A percentile compares a stretch with the other conserved stretches of the same genome.
These are phyloP conservation scores for Chrysoporthe deuterocubensis DNA, from an alignment of 2,329 filamentous ascomycete genomes.

Conservation along the genomic window DNA sequence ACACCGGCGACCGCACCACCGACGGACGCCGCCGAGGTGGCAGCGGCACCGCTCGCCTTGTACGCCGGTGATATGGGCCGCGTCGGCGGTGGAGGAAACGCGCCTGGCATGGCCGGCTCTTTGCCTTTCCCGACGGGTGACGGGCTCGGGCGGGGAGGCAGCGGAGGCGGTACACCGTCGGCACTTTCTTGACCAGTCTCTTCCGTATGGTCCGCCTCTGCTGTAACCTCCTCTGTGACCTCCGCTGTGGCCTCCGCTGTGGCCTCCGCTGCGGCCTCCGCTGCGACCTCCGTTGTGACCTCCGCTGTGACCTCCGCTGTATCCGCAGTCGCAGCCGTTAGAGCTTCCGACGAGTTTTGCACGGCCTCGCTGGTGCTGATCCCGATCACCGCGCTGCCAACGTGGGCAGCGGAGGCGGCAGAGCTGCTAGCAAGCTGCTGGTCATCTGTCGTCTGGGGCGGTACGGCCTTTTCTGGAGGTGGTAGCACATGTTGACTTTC, in stretches of 20 bases:
- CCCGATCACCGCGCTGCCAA: not conserved
- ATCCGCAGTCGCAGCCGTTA: not conserved
- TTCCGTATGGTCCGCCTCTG: not conserved
- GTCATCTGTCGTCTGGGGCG: not conserved
- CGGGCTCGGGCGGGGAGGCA: conserved; percentile 18
- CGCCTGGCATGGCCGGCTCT: conserved; percentile 19
- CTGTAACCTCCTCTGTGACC: not conserved
- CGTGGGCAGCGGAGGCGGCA: conserved; percentile 3
- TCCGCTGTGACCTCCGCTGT: not conserved
- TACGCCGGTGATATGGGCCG: conserved; percentile 10
- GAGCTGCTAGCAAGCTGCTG: conserved; percentile 6
- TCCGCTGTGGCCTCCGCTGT: not conserved
- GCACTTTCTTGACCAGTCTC: not conserved
- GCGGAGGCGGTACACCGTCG: conserved; percentile 12
- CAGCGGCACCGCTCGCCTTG: conserved; percentile 24
- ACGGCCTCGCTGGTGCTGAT: conserved; percentile 1
- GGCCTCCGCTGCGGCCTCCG: no score
- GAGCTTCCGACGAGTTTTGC: not conserved
- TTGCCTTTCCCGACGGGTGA: conserved; percentile 15
- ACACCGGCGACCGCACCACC: conserved; percentile 24
- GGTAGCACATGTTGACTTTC: conserved; percentile 16
- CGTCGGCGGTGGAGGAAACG: conserved; percentile 19
- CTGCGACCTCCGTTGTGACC: not conserved
- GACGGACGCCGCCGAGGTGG: conserved; percentile 22
- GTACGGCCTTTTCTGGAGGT: conserved; percentile 22